Percentiles rank a stretch among this genome's conserved stretches.
These are phyloP conservation scores for Vanrija sp. DNA, from an alignment of 1,284 basidiomycete genomes.

Conservation along the genomic window DNA sequence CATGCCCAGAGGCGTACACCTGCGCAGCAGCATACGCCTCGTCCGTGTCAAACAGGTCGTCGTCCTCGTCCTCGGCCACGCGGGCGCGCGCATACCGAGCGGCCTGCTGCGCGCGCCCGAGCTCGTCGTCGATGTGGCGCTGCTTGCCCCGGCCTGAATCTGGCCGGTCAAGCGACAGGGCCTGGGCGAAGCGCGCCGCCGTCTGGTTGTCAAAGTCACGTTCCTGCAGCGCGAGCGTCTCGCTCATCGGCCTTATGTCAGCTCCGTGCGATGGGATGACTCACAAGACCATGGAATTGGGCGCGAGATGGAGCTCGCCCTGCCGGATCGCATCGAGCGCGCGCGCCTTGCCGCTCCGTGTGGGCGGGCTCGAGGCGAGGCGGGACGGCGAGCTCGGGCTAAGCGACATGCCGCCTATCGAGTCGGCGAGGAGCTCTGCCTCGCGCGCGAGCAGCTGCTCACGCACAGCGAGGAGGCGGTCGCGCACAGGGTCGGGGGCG, in stretches of 20 bases:
- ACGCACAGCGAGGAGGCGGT: constrained; percentile 29
- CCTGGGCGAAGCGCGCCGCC: constrained; percentile 18
- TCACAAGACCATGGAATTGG: constrained; percentile 33
- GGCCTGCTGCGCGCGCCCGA: constrained; percentile 3
- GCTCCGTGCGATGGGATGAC: constrained; percentile 8
- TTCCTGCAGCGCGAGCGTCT: constrained; percentile 29
- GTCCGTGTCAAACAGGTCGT: constrained; percentile 20
- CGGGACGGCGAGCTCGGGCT: not conserved
- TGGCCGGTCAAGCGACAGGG: not conserved
- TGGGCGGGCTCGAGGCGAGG: constrained; percentile 2
- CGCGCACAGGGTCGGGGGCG: constrained; percentile 29
- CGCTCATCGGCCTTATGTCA: constrained; percentile 30
- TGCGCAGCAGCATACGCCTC: constrained; percentile 10
- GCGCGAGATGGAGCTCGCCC: constrained; percentile 20
- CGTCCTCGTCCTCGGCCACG: constrained; percentile 8
- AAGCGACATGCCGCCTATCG: constrained; percentile 8
- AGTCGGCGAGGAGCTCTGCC: constrained; percentile 31
- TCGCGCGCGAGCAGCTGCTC: constrained; percentile 32
- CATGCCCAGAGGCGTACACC: constrained; percentile 10
- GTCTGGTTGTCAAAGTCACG: constrained; percentile 40
- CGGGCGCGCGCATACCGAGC: not conserved
- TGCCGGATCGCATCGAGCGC: constrained; percentile 32
- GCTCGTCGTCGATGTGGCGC: not conserved
- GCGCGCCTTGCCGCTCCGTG: constrained; percentile 28
- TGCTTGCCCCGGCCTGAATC: not conserved